A percentile compares a stretch with the other conserved stretches of the same genome.
These are phyloP conservation scores for Rubia tinctorum DNA, from an alignment of 305 asterid genomes.

Conservation along the genomic window DNA sequence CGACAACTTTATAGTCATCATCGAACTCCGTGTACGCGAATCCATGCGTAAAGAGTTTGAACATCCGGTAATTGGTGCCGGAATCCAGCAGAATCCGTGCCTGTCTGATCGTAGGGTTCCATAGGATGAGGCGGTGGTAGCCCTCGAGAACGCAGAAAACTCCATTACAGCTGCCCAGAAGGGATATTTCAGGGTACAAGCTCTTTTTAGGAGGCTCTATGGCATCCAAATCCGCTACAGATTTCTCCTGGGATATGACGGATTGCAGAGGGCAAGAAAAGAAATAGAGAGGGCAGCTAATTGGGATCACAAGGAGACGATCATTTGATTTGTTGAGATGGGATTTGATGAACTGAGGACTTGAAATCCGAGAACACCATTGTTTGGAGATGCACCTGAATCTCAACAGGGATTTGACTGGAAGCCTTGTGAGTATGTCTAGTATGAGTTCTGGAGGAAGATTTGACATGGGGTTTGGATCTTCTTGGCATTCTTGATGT, in stretches of 20 bases:
- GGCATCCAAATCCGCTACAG: neutral
- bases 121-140: conserved; percentile 27
- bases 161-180: conserved; percentile 54
- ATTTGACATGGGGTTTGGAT: neutral
- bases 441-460: conserved; percentile 27
- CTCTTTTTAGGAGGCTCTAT: neutral
- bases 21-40: conserved; percentile 33
- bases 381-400: conserved; percentile 25
- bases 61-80: conserved; percentile 12
- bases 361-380: conserved; percentile 22
- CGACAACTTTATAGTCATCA: conserved; percentile 53
- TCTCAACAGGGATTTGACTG: conserved; percentile 20
- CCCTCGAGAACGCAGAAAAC: conserved; percentile 34
- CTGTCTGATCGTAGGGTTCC: conserved; percentile 45
- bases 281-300: conserved; percentile 16
- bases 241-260: conserved; percentile 12
- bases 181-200: conserved; percentile 27
- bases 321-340: conserved; percentile 15
- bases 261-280: conserved; percentile 25
- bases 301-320: conserved; percentile 24
- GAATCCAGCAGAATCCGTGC: conserved; percentile 28
- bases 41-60: conserved; percentile 25
- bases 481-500: neutral
- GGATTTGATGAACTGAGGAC: conserved; percentile 20
- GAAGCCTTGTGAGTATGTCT: conserved; percentile 19